Evolutionary conservation across 768 basidiomycete species (phyloP).

Genomic region (Hydnomerulius pinastri): DNA sequence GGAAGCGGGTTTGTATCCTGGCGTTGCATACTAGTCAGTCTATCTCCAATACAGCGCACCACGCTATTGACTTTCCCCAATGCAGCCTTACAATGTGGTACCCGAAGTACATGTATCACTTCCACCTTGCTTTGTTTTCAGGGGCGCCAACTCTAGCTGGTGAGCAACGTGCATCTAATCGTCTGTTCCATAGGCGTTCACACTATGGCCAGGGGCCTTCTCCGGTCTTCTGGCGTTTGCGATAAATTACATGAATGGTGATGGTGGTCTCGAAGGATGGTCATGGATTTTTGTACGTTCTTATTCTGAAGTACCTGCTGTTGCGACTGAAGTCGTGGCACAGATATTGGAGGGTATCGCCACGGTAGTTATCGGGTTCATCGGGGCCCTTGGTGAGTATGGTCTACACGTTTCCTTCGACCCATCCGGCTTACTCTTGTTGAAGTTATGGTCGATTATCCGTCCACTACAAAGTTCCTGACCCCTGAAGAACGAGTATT

Average conservation of each 20-base stretch:
- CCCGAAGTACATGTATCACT: slow-evolving; percentile 59
- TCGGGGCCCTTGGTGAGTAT: slow-evolving; percentile 51
- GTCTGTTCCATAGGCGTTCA: background rate
- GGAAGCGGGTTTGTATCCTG: slow-evolving; percentile 74
- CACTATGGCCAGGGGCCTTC: slow-evolving; percentile 44
- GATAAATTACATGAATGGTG: slow-evolving; percentile 54
- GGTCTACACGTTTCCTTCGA: background rate
- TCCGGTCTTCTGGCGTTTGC: slow-evolving; percentile 60
- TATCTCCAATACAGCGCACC: background rate
- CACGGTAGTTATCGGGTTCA: slow-evolving; percentile 56
- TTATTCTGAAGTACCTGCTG: slow-evolving; percentile 54
- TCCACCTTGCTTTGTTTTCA: slow-evolving; percentile 64
- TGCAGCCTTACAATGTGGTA: slow-evolving; percentile 68
- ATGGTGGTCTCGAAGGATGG: slow-evolving; percentile 53
- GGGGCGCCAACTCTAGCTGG: slow-evolving; percentile 65
- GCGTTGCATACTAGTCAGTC: slow-evolving; percentile 70
- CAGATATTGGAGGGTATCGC: no score
- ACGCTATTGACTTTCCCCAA: background rate
- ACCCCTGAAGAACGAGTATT: slow-evolving; percentile 61
- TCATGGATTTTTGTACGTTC: slow-evolving; percentile 64
- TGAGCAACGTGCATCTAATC: background rate
- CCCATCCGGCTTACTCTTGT: background rate
- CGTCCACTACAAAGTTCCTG: slow-evolving; percentile 57
- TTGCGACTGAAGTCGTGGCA: no score
- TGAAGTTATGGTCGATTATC: slow-evolving; percentile 63